These are phyloP conservation scores for Aspergillus pseudonomiae DNA, from an alignment of 2,329 filamentous ascomycete species.

Conservation along the genomic window DNA sequence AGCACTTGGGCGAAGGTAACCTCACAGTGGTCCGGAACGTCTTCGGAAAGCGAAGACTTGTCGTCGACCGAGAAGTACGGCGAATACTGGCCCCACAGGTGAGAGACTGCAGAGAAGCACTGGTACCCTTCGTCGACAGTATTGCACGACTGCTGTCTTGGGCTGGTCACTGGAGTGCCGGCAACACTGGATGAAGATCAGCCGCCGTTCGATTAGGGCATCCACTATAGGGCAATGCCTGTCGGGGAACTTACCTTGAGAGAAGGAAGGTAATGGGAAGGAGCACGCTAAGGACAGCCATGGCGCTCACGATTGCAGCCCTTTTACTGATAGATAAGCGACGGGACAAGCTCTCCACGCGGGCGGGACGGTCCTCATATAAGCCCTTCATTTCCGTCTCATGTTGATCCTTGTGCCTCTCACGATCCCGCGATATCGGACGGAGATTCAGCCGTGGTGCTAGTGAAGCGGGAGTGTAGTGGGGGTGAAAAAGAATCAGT, in stretches of 20 bases:
- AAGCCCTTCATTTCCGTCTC: conserved; percentile 20
- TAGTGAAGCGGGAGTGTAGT: background rate
- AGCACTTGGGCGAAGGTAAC: conserved; percentile 80
- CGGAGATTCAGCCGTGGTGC: background rate
- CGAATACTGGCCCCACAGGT: conserved; percentile 84
- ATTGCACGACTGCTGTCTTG: conserved; percentile 48
- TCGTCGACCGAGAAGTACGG: conserved; percentile 72
- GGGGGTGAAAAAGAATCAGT: background rate
- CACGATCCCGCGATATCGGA: conserved; percentile 1
- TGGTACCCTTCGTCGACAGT: conserved; percentile 61
- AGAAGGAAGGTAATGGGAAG: conserved; percentile 17
- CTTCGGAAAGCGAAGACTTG: conserved; percentile 63
- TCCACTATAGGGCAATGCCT: background rate
- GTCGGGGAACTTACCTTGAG: conserved; percentile 15
- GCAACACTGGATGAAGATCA: conserved; percentile 15
- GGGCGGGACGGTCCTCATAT: conserved; percentile 15
- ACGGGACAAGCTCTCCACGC: background rate
- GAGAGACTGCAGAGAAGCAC: conserved; percentile 64
- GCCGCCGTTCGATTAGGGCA: background rate
- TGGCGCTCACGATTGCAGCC: conserved; percentile 9
- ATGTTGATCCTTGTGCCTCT: conserved; percentile 1
- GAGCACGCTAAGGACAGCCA: conserved; percentile 16
- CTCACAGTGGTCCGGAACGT: conserved; percentile 68
- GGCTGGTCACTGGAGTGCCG: background rate
- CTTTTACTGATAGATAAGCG: background rate